Evolutionary conservation across 495 filamentous ascomycete genomes (phyloP).

Genomic region (Xylaria bambusicola): DNA sequence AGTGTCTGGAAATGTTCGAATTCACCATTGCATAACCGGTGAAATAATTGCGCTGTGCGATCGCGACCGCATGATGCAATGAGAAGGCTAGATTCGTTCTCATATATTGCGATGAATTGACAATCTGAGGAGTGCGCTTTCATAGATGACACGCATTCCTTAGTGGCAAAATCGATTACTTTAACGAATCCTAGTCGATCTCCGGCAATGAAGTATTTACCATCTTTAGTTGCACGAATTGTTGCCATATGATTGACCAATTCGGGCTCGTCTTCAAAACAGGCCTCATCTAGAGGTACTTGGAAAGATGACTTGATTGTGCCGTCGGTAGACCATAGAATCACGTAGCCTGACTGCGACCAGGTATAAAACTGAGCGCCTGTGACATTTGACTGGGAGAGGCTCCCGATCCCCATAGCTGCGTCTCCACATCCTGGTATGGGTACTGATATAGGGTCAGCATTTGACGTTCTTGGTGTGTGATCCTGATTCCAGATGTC

Average conservation of each 20-base stretch:
- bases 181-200: conserved; percentile 83
- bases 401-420: conserved; percentile 70
- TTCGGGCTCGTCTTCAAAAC: conserved; percentile 55
- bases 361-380: conserved; percentile 82
- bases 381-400: conserved; percentile 57
- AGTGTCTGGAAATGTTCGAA: conserved; percentile 55
- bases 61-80: conserved; percentile 84
- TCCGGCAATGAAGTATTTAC: conserved; percentile 71
- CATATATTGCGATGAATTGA: conserved; percentile 72
- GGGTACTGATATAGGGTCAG: conserved; percentile 40
- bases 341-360: conserved; percentile 74
- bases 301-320: conserved; percentile 61
- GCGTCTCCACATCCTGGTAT: conserved; percentile 75
- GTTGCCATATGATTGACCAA: conserved; percentile 74
- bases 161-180: conserved; percentile 50
- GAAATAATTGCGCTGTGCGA: conserved; percentile 86
- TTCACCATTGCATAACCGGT: conserved; percentile 48
- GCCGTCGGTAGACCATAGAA: conserved; percentile 80
- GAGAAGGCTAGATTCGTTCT: conserved; percentile 55
- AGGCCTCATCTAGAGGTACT: conserved; percentile 68
- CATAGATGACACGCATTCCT: conserved; percentile 60
- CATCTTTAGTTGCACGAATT: conserved; percentile 60
- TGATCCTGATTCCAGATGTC: conserved; percentile 58
- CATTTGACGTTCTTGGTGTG: conserved; percentile 30
- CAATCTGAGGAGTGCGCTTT: conserved; percentile 89